Base-by-base conservation (phyloP, 805 yeast species). In the Ogataea saltuana region DNA sequence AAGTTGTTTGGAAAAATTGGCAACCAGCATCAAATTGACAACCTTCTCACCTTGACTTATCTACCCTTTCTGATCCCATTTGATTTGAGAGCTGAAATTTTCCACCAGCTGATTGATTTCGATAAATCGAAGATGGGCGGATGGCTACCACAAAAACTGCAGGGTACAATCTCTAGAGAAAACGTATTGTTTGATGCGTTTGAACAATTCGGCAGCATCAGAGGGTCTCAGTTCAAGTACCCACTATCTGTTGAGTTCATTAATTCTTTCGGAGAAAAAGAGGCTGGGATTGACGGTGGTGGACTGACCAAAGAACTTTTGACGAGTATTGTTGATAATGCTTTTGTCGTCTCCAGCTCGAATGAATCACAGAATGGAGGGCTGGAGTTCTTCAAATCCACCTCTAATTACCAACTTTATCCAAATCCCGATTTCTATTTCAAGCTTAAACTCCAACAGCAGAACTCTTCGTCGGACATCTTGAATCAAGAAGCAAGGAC, bases 281-380 rank as follows among this genome's bases (percentile, higher is more conserved):
- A 91, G 60, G 88, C 83, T 0, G 99, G 99, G 1, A 84, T 91
- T 32, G 99, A 91, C 62, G 99, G 99, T 6, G 99, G 98, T 10
- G 99, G 99, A 1, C 70, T 91, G 18, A 90, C 97, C 0, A 90
- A 91, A 60, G 99, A 91, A 56, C 81, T 93, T 49, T 66, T 91
- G 42, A 88, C 91, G 2, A 71, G 83, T 39, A 81, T 88, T 0
- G 78, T 83, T 2, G 69, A 67, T 4, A 87, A 85, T 49, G 90
- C 86, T 0, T 87, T 91, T 54, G 65, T 70, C 22, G 65, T 71
- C n/a, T 52, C 60, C 0, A 45, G 43, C 13, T 54, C 57, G 12
- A 61, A 61, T 39, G 44, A 44, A 11, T 40, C 44, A 6, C 44
- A 47, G 20, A 56, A 59, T 36, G 55, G 50, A 2, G 60, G 59